These are phyloP conservation scores for Monosporozyma yasuniensis DNA, from an alignment of 805 yeast species.

Conservation along the genomic window DNA sequence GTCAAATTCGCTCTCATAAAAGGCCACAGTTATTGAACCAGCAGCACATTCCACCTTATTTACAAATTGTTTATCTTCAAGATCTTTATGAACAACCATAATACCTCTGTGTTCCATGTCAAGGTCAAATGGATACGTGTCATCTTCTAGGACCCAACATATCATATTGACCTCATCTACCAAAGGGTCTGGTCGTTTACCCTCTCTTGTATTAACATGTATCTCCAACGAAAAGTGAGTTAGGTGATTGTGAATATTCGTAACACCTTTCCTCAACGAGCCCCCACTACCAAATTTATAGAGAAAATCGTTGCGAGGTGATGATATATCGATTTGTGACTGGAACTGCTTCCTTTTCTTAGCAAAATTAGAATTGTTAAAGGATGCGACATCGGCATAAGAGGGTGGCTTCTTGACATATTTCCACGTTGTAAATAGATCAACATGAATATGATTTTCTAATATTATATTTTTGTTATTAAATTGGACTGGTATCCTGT, in stretches of 20 bases:
- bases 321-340: constrained; percentile 46
- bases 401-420: constrained; percentile 44
- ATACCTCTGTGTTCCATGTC: constrained; percentile 34
- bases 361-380: constrained; percentile 5
- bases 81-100: constrained; percentile 14
- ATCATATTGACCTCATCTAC: constrained; percentile 50
- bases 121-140: constrained; percentile 29
- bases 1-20: constrained; percentile 46
- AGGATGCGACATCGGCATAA: constrained; percentile 26
- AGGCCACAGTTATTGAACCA: constrained; percentile 28
- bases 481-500: constrained; percentile 26
- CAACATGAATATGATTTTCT: constrained; percentile 1
- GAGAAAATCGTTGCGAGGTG: constrained; percentile 5
- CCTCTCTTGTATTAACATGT: constrained; percentile 48
- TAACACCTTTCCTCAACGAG: constrained; percentile 24
- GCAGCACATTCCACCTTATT: constrained; percentile 11
- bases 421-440: constrained; percentile 33
- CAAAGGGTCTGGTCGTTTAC: constrained; percentile 53
- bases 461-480: constrained; percentile 11
- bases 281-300: constrained; percentile 7
- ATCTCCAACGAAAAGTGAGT: constrained; percentile 59
- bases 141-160: constrained; percentile 53
- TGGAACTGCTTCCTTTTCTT: constrained; percentile 6
- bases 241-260: constrained; percentile 39
- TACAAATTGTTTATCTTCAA: constrained; percentile 2